phyloP scores from a whole-genome alignment of 805 yeast species.

The Ogataea haglerorum region DNA sequence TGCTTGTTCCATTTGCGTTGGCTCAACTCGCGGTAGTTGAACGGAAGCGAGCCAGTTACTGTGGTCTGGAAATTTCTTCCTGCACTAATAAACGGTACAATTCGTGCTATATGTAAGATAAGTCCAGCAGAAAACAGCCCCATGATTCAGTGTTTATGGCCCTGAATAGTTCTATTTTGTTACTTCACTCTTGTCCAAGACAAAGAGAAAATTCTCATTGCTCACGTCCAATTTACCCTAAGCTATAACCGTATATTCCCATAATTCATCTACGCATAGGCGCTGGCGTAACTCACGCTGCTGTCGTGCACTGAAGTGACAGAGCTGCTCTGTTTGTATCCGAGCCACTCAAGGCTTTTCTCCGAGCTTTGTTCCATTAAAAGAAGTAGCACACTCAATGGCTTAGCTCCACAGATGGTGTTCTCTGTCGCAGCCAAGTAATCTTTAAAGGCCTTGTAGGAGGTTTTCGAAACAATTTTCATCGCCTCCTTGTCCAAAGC shows the following conservation, averaged over 20 bases:
- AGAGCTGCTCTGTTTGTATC: slow-evolving; percentile 71
- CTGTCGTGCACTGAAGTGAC: slow-evolving; percentile 52
- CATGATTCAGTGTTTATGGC: too few relatives aligned
- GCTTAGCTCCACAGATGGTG: slow-evolving; percentile 91
- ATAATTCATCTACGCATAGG: slow-evolving; percentile 41
- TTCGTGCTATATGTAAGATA: too few relatives aligned
- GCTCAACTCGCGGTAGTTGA: too few relatives aligned
- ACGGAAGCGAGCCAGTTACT: too few relatives aligned
- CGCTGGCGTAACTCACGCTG: slow-evolving; percentile 92
- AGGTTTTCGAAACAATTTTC: slow-evolving; percentile 54
- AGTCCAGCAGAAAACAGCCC: too few relatives aligned
- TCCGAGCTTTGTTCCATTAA: slow-evolving; percentile 42
- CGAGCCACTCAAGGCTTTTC: slow-evolving; percentile 61
- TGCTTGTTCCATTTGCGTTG: too few relatives aligned
- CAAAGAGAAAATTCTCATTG: too few relatives aligned
- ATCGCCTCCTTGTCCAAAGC: slow-evolving; percentile 68
- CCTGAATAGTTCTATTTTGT: too few relatives aligned
- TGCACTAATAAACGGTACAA: too few relatives aligned
- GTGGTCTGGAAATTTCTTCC: too few relatives aligned
- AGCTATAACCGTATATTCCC: neutral
- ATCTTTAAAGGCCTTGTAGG: slow-evolving; percentile 55
- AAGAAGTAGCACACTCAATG: slow-evolving; percentile 62
- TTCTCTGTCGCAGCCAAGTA: slow-evolving; percentile 73
- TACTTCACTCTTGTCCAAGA: too few relatives aligned
- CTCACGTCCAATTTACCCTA: too few relatives aligned